Evolutionary conservation across 192 early-diverging fungal species (phyloP), one percentile per base, ranked within the genome.

Genomic region (Chytriomyces confervae): DNA sequence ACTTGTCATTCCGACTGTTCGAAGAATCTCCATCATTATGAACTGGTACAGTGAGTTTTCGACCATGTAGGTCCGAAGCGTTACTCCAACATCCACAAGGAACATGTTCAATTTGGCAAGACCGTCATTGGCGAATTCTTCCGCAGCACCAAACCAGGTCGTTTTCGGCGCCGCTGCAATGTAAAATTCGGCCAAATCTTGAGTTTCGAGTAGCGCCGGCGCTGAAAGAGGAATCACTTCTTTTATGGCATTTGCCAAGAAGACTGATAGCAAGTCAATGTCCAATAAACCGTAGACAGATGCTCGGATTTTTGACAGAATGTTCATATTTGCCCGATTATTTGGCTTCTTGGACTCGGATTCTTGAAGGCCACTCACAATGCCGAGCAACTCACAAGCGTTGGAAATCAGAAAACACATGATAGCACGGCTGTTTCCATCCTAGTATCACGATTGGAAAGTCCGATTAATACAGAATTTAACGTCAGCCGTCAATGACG

Each of bases 151-250:
- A 51, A 92, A 80, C 72, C 95, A 91, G 81, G 95, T 93, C 18
- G 92, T 88, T 61, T 84, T 84, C 95, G 93, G 73, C 76, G 95
- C 94, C 18, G 91, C 90, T 16, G 90, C 3, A 20, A 57, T 13
- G 16, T 13, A 90, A 75, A 94, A 95, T 6, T 93, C 94, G 0
- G 94, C 92, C n/a, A 95, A 83, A 0, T 93, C 91, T 80, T 97
- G 93, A 72, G 89, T 89, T 80, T 95, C 94, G n/a, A 97, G 91
- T n/a, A 97, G 86, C n/a, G 93, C 94, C 2, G 94, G 93, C 48
- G 95, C 91, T 47, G 93, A 89, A 84, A 96, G 90, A 81, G 92
- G 92, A 96, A 84, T 50, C 94, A 91, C 80, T 94, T 94, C 89
- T 95, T 91, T 94, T 93, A 95, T 20, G 91, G 92, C 83, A 92